Evolutionary conservation across 2,329 filamentous ascomycete genomes (phyloP).

Genomic region (Nigrospora sphaerica): DNA sequence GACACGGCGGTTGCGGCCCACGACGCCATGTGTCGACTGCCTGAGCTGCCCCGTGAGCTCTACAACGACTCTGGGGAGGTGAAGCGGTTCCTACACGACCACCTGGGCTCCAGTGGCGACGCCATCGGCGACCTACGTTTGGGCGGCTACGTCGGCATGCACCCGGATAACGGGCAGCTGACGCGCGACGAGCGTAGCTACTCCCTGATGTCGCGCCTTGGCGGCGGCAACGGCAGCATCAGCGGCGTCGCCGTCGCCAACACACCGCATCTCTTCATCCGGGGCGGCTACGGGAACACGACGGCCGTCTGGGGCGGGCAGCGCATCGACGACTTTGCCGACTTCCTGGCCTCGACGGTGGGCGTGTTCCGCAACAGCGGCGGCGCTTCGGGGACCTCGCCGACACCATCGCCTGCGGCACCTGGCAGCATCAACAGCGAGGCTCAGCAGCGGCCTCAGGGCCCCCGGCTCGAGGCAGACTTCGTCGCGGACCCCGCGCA

Average conservation of each 20-base stretch:
- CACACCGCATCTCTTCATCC: constrained; percentile 13
- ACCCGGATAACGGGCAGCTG: constrained; percentile 3
- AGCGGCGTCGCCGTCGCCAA: constrained; percentile 8
- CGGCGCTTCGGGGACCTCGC: neutral
- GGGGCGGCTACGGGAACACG: constrained; percentile 10
- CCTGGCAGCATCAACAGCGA: neutral
- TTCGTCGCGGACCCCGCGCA: neutral
- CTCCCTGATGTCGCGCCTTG: constrained; percentile 4
- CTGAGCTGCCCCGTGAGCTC: constrained; percentile 1
- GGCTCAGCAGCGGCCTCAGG: neutral
- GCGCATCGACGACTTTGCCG: constrained; percentile 10
- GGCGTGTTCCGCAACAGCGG: constrained; percentile 1
- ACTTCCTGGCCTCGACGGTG: constrained; percentile 4
- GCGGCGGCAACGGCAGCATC: neutral
- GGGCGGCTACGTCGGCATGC: constrained; percentile 11
- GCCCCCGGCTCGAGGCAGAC: neutral
- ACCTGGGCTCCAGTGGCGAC: neutral
- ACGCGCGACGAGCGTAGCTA: constrained; percentile 9
- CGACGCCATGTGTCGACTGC: constrained; percentile 8
- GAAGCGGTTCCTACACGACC: neutral
- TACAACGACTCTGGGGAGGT: neutral
- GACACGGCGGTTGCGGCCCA: constrained; percentile 12
- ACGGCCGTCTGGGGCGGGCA: constrained; percentile 7
- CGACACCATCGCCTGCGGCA: neutral
- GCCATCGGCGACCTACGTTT: constrained; percentile 3